Evolutionary conservation across 2,329 filamentous ascomycete genomes (phyloP).

Genomic region (Cylindrodendrum hubeiense): DNA sequence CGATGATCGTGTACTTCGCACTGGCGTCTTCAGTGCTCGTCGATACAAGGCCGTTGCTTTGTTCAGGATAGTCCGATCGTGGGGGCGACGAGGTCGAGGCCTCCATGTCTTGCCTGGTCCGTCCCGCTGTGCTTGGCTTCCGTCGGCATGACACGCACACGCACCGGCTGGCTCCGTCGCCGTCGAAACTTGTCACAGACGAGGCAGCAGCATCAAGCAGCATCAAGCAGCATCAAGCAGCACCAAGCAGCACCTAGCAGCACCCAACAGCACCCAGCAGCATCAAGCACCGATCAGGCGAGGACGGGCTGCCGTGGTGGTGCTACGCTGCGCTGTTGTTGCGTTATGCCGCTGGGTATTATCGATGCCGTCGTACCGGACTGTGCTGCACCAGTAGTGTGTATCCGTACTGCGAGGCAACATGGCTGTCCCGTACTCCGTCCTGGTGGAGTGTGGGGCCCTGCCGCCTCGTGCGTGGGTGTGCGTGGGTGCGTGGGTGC

Average conservation of each 20-base stretch:
- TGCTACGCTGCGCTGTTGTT: background rate
- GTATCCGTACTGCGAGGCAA: background rate
- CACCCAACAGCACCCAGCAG: background rate
- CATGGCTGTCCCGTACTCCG: background rate
- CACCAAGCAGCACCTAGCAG: background rate
- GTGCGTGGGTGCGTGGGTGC: too few relatives aligned
- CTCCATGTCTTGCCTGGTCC: background rate
- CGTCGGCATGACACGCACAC: too few relatives aligned
- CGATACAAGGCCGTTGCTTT: background rate
- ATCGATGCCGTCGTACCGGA: background rate
- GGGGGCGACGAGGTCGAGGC: background rate
- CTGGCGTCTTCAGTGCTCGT: background rate
- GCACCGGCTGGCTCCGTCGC: background rate
- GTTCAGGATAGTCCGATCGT: background rate
- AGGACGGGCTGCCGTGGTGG: background rate
- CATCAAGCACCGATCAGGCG: background rate
- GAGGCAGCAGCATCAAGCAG: background rate
- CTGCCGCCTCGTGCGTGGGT: background rate
- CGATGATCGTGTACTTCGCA: background rate
- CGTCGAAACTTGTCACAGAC: background rate
- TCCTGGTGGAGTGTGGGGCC: background rate
- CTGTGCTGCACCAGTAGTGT: background rate
- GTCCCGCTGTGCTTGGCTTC: background rate
- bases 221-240: background rate
- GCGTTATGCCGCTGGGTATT: background rate